Percentiles rank a stretch among this genome's conserved stretches.
Conservation (phyloP, 2,329 filamentous ascomycete genomes). For the Sclerotinia glacialis region DNA sequence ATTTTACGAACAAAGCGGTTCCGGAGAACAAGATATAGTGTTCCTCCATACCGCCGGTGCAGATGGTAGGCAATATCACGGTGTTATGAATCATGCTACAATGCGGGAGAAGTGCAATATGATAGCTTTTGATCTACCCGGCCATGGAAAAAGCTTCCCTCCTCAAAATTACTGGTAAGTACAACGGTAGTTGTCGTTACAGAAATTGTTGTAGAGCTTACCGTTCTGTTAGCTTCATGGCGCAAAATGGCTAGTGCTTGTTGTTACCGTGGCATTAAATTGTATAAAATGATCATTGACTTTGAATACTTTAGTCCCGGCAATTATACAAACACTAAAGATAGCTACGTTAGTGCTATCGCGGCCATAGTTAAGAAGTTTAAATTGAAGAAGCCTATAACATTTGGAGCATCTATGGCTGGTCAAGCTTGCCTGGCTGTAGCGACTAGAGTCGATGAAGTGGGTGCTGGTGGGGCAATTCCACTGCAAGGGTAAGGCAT, state of each 20-base stretch:
- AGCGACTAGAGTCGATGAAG: slow-evolving; percentile 47
- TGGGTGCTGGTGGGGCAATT: slow-evolving; percentile 47
- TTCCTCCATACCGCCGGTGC: slow-evolving; percentile 48
- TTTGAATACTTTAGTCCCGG: background rate
- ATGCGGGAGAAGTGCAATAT: slow-evolving; percentile 49
- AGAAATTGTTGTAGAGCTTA: no score
- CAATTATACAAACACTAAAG: slow-evolving; percentile 2
- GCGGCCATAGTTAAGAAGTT: slow-evolving; percentile 44
- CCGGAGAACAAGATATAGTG: slow-evolving; percentile 46
- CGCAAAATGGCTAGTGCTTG: background rate
- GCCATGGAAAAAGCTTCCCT: slow-evolving; percentile 49
- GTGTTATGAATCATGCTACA: slow-evolving; percentile 49
- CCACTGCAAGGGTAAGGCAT: slow-evolving; percentile 44
- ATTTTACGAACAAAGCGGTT: slow-evolving; percentile 49
- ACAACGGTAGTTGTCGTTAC: background rate
- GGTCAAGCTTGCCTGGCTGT: slow-evolving; percentile 49
- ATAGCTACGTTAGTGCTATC: slow-evolving; percentile 13
- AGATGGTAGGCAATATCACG: slow-evolving; percentile 50
- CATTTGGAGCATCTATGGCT: slow-evolving; percentile 51
- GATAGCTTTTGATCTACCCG: slow-evolving; percentile 50
- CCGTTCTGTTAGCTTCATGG: background rate
- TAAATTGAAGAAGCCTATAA: slow-evolving; percentile 46
- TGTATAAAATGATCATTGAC: background rate
- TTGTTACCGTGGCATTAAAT: background rate
- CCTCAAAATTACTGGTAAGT: slow-evolving; percentile 39